phyloP scores from a whole-genome alignment of 352 stramenopile genomes.

The Pythium aphanidermatum region DNA sequence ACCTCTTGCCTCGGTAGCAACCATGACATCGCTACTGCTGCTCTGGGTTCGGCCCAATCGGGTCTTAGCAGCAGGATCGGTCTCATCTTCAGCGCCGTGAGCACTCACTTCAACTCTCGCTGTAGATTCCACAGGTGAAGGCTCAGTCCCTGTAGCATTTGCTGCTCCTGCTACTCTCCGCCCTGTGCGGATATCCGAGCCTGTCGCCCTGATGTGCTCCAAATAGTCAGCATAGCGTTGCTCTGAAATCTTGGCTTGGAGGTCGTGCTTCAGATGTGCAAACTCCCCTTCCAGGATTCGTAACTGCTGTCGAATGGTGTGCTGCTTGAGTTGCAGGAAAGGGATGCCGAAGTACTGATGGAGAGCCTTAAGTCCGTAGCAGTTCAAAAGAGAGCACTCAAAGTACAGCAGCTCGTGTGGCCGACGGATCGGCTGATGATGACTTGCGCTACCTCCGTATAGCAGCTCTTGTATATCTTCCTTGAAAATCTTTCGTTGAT shows the following conservation, averaged over 20 bases:
- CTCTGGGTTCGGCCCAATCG: slow-evolving; percentile 20
- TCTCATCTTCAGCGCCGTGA: slow-evolving; percentile 2
- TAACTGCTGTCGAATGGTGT: slow-evolving; percentile 71
- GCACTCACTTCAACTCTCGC: not conserved
- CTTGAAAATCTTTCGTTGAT: slow-evolving; percentile 79
- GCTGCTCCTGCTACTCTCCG: slow-evolving; percentile 17
- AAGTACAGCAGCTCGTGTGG: slow-evolving; percentile 75
- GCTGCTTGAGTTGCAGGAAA: slow-evolving; percentile 77
- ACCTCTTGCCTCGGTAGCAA: slow-evolving; percentile 3
- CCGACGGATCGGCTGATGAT: slow-evolving; percentile 30
- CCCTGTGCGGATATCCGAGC: slow-evolving; percentile 77
- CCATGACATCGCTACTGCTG: slow-evolving; percentile 31
- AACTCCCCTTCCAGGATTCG: slow-evolving; percentile 68
- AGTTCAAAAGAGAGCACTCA: slow-evolving; percentile 79
- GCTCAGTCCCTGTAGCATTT: slow-evolving; percentile 2
- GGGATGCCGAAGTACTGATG: slow-evolving; percentile 84
- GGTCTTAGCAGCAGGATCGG: not conserved
- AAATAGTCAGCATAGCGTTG: slow-evolving; percentile 76
- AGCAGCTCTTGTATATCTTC: slow-evolving; percentile 78
- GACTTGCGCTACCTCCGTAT: slow-evolving; percentile 34
- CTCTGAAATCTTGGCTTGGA: slow-evolving; percentile 63
- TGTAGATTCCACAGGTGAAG: slow-evolving; percentile 10
- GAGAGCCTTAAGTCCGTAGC: slow-evolving; percentile 76
- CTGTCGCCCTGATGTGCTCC: slow-evolving; percentile 55
- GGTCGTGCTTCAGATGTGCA: slow-evolving; percentile 58